Base-by-base conservation (phyloP, 2,329 filamentous ascomycete genomes). In the Eutypella sp. region DNA sequence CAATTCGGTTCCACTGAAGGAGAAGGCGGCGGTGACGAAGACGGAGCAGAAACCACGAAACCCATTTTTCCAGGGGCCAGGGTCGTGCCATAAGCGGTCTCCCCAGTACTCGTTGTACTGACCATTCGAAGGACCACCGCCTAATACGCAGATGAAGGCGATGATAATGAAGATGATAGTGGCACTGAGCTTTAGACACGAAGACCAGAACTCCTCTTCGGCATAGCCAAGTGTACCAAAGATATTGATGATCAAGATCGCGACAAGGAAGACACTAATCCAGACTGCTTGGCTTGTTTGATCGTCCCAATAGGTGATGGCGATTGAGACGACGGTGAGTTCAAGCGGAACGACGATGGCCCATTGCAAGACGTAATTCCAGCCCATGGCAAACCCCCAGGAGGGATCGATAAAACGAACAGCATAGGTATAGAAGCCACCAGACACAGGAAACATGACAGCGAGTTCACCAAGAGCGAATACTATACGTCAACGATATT, bases 11-110 rank as follows among this genome's bases (percentile, higher is more conserved):
- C 85, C 85, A 15, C 81, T 79, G 59, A 88, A 89, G 19, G 85
- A 71, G 57, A 89, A 89, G 4, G 85, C 84, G 3, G 85, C 84
- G 1, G 81, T 87, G 41, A 89, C 84, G 52, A 87, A 86, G 42
- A 84, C 82, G 48, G 75, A 76, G 62, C 84, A 89, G 51, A 89
- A 78, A 1, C 86, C 86, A 51, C 85, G 84, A 69, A 89, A 89
- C 23, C 85, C 85, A 56, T 87, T 80, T 59, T 84, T 69, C 64
- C 89, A 90, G 0, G 75, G 72, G 18, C 74, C 75, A 0, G 74
- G 69, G 20, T 74, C 59, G 44, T 75, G 59, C 75, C 76, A 76
- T 27, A 71, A 69, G 4, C 70, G 67, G 1, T 72, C 71, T 13
- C 78, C 75, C 57, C 66, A 73, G 59, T 78, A 78, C 10, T 73